phyloP scores from a whole-genome alignment of 164 flowering plant genomes.

The Piper longum region DNA sequence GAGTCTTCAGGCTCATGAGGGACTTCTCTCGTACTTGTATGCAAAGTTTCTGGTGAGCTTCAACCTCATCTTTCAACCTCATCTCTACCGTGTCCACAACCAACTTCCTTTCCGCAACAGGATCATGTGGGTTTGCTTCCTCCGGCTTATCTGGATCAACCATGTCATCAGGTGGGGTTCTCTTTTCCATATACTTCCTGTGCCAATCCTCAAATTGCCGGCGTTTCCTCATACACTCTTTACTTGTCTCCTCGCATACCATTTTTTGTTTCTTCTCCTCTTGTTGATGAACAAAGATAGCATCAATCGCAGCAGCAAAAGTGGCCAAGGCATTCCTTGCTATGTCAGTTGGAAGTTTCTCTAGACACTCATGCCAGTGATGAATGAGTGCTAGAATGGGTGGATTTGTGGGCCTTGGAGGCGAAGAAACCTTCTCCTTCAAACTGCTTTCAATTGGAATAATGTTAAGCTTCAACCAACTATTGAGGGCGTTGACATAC shows the following conservation, averaged over 20 bases:
- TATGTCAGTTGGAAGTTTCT: conserved; percentile 62
- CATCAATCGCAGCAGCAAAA: conserved; percentile 55
- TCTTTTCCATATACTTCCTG: conserved; percentile 37
- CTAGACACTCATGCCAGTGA: conserved; percentile 60
- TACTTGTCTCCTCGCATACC: conserved; percentile 58
- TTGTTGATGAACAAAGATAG: conserved; percentile 48
- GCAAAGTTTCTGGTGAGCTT: conserved; percentile 49
- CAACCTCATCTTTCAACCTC: conserved; percentile 58
- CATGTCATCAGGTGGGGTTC: conserved; percentile 21
- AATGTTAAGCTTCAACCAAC: conserved; percentile 70
- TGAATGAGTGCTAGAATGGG: conserved; percentile 58
- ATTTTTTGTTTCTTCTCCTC: conserved; percentile 68
- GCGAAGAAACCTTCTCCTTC: conserved; percentile 65
- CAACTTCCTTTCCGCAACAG: conserved; percentile 37
- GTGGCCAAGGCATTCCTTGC: conserved; percentile 47
- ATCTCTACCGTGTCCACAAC: conserved; percentile 55
- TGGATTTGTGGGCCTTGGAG: conserved; percentile 39
- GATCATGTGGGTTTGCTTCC: conserved; percentile 29
- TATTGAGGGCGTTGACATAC: conserved; percentile 48
- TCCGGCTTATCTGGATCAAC: conserved; percentile 37
- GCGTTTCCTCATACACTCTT: conserved; percentile 37
- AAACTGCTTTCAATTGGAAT: conserved; percentile 79
- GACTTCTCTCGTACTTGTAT: conserved; percentile 84
- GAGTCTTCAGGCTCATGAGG: conserved; percentile 45
- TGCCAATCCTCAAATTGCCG: conserved; percentile 62